A percentile compares a stretch with the other conserved stretches of the same genome.
These are phyloP conservation scores for Haplosporangium gracile DNA, from an alignment of 192 early-diverging fungal species.

Conservation along the genomic window DNA sequence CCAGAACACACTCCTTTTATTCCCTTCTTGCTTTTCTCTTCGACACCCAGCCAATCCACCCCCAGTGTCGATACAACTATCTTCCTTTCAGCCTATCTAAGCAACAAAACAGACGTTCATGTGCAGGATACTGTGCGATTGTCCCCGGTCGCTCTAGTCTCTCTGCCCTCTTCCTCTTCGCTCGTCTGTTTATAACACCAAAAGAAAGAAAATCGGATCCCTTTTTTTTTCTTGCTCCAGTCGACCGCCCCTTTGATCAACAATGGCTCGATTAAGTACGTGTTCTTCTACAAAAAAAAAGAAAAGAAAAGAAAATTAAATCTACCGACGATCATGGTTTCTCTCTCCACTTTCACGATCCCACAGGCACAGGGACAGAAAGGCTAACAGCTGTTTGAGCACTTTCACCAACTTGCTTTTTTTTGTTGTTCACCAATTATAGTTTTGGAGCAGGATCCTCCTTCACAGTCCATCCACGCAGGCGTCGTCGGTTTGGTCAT, in stretches of 20 bases:
- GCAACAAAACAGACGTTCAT: background rate
- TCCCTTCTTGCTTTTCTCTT: background rate
- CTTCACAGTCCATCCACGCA: constrained; percentile 32
- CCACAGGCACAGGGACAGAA: background rate
- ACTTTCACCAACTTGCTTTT: background rate
- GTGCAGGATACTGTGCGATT: background rate
- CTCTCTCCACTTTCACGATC: background rate
- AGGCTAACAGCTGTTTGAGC: background rate
- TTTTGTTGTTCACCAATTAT: background rate
- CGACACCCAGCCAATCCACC: background rate
- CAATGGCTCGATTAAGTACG: constrained; percentile 2
- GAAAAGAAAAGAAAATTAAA: background rate
- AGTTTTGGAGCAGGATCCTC: constrained; percentile 49
- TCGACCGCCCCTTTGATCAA: no score
- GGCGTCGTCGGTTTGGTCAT: constrained; percentile 40
- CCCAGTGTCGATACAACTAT: background rate
- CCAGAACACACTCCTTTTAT: background rate
- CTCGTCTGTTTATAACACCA: background rate
- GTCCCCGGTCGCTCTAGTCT: constrained; percentile 3
- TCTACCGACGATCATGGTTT: background rate
- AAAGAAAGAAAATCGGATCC: background rate
- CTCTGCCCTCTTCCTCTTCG: background rate
- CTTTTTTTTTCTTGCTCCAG: background rate
- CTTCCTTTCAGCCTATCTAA: background rate
- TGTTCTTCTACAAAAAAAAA: background rate